Evolutionary conservation across 345 rosid species (phyloP).

Genomic region (Xanthoceras sorbifolium): DNA sequence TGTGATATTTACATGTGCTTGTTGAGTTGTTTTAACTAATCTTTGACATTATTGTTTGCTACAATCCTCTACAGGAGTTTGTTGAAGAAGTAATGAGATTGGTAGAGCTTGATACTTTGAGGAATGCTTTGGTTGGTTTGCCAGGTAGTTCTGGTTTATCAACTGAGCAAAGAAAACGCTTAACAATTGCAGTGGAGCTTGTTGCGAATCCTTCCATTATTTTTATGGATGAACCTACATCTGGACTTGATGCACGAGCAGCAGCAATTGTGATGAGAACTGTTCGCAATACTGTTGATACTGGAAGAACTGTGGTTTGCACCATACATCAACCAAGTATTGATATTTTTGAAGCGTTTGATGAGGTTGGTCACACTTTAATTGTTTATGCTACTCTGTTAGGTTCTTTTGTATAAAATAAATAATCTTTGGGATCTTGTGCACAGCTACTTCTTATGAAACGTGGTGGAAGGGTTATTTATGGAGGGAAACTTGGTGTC

Average conservation of each 20-base stretch:
- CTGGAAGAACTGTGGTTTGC: conserved; percentile 95
- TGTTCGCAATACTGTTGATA: conserved; percentile 91
- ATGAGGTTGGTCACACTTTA: conserved; percentile 59
- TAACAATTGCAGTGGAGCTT: conserved; percentile 92
- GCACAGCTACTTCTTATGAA: conserved; percentile 92
- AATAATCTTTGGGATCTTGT: conserved; percentile 7
- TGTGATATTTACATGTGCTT: background rate
- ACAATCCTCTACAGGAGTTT: conserved; percentile 59
- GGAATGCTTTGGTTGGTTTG: conserved; percentile 81
- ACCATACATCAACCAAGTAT: conserved; percentile 96
- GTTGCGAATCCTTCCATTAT: conserved; percentile 94
- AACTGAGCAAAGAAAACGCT: conserved; percentile 89
- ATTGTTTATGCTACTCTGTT: background rate
- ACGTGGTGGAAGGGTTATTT: conserved; percentile 87
- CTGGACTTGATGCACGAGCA: conserved; percentile 96
- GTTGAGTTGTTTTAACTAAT: background rate
- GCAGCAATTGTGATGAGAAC: conserved; percentile 98
- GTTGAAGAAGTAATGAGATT: conserved; percentile 91
- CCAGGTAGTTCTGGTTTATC: conserved; percentile 85
- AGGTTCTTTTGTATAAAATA: conserved; percentile 12
- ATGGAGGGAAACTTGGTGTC: conserved; percentile 82
- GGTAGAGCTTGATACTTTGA: conserved; percentile 74
- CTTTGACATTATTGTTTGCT: conserved; percentile 11
- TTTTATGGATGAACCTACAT: conserved; percentile 97
- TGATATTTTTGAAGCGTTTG: conserved; percentile 91